Evolutionary conservation across 176 grass and related monocot genomes (phyloP).

Genomic region (Otatea glauca): DNA sequence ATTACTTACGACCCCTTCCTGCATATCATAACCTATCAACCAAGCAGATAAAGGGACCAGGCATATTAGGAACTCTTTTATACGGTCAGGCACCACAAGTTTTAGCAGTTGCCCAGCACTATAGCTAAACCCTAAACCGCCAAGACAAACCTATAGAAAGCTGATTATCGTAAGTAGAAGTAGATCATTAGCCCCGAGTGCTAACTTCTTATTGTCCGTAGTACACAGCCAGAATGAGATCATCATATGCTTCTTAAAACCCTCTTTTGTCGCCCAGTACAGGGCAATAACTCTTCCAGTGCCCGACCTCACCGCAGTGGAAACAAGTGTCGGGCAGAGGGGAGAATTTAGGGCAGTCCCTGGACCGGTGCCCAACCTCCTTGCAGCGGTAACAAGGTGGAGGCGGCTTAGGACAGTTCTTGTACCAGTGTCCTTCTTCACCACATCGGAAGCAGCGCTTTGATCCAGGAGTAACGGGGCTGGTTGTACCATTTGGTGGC

Average conservation of each 20-base stretch:
- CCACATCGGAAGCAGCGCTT: slow-evolving; percentile 14
- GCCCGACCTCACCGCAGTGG: slow-evolving; percentile 24
- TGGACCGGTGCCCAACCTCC: slow-evolving; percentile 13
- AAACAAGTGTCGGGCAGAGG: slow-evolving; percentile 11
- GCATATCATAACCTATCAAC: not conserved
- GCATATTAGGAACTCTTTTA: not conserved
- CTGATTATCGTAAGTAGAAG: not conserved
- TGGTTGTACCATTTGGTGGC: not conserved
- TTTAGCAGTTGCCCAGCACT: not conserved
- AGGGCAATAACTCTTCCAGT: slow-evolving; percentile 36
- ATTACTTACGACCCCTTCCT: not conserved
- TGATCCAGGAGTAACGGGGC: not conserved
- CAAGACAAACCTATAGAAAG: not conserved
- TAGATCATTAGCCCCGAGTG: not conserved
- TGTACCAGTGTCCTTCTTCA: slow-evolving; percentile 35
- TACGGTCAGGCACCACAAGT: not conserved
- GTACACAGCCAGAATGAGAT: not conserved
- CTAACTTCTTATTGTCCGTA: not conserved
- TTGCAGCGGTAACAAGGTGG: slow-evolving; percentile 31
- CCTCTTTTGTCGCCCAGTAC: not conserved
- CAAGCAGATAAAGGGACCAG: not conserved
- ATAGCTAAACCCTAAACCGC: not conserved
- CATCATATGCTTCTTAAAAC: not conserved
- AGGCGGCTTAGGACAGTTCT: slow-evolving; percentile 14
- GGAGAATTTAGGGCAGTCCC: not conserved